A percentile compares a stretch with the other conserved stretches of the same genome.
Conservation (phyloP, 78 protist genomes). For the Emiliania huxleyi region DNA sequence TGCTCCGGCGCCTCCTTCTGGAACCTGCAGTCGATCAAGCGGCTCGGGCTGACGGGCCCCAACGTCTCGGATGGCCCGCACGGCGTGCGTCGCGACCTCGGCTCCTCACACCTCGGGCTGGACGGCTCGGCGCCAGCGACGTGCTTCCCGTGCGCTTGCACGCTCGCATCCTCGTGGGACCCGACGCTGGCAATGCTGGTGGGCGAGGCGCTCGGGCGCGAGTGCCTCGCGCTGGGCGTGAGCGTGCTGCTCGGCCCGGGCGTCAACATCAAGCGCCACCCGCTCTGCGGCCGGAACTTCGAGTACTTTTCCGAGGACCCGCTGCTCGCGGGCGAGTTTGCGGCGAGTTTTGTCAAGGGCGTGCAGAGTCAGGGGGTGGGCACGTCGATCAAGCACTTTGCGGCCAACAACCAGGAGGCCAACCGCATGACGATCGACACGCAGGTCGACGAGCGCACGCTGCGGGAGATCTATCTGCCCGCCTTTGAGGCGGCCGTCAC, state of each 20-base stretch:
- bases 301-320: conserved; percentile 47
- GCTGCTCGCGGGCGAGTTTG: not conserved
- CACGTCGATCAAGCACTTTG: not conserved
- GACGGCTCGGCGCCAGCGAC: conserved; percentile 11
- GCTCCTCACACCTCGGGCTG: not conserved
- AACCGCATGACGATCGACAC: not conserved
- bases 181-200: not conserved
- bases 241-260: conserved; percentile 55
- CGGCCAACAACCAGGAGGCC: conserved; percentile 26
- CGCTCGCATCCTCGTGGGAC: conserved; percentile 44
- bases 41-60: conserved; percentile 8
- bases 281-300: conserved; percentile 48
- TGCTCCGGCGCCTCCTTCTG: not conserved
- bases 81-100: not conserved
- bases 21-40: not conserved
- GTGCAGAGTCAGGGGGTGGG: not conserved
- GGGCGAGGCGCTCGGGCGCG: conserved; percentile 33
- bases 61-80: conserved; percentile 49
- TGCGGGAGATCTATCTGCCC: conserved; percentile 38
- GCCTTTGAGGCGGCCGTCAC: conserved; percentile 45
- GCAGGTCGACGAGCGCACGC: conserved; percentile 24
- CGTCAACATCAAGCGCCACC: conserved; percentile 43
- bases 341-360: not conserved
- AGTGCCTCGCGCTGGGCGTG: not conserved
- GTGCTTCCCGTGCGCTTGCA: conserved; percentile 10